Percentiles rank a stretch among this genome's conserved stretches.
phyloP scores from a whole-genome alignment of 345 rosid genomes.

The Odontarrhena argentea region DNA sequence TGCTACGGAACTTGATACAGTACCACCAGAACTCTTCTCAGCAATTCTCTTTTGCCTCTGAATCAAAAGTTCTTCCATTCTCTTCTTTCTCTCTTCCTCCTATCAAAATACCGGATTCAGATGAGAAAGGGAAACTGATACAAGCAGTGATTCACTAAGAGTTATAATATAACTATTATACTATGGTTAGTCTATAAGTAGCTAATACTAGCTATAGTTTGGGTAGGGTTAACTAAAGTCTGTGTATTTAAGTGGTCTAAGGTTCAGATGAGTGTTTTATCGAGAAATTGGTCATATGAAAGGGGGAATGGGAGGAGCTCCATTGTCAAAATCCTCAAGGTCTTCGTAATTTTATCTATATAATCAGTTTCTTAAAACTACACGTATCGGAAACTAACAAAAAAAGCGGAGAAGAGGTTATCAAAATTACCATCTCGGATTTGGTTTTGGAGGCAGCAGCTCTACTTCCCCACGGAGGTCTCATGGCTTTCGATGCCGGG shows the following conservation, averaged over 20 bases:
- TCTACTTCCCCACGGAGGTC: slow-evolving; percentile 65
- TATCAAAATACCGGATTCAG: slow-evolving; percentile 33
- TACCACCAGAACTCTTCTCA: slow-evolving; percentile 64
- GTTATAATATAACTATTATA: too few relatives aligned
- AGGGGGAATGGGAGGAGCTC: too few relatives aligned
- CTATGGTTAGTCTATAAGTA: too few relatives aligned
- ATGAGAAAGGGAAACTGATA: slow-evolving; percentile 15
- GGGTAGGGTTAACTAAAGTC: too few relatives aligned
- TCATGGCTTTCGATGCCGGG: slow-evolving; percentile 52
- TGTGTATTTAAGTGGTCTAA: too few relatives aligned
- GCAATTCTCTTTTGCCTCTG: slow-evolving; percentile 95
- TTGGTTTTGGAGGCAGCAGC: slow-evolving; percentile 59
- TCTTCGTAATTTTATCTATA: too few relatives aligned
- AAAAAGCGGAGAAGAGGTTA: neutral
- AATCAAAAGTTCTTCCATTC: slow-evolving; percentile 68
- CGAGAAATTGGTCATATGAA: too few relatives aligned
- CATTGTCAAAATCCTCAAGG: too few relatives aligned
- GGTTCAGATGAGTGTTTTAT: too few relatives aligned
- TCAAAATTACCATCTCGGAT: slow-evolving; percentile 60
- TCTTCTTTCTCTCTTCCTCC: slow-evolving; percentile 89
- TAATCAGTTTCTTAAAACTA: too few relatives aligned
- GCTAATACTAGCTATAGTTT: too few relatives aligned
- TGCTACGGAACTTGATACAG: slow-evolving; percentile 40
- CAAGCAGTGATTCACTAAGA: too few relatives aligned
- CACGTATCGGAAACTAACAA: neutral